A percentile compares a stretch with the other conserved stretches of the same genome.
Evolutionary conservation across 768 basidiomycete species (phyloP).

Genomic region (Hygrophorus russula): DNA sequence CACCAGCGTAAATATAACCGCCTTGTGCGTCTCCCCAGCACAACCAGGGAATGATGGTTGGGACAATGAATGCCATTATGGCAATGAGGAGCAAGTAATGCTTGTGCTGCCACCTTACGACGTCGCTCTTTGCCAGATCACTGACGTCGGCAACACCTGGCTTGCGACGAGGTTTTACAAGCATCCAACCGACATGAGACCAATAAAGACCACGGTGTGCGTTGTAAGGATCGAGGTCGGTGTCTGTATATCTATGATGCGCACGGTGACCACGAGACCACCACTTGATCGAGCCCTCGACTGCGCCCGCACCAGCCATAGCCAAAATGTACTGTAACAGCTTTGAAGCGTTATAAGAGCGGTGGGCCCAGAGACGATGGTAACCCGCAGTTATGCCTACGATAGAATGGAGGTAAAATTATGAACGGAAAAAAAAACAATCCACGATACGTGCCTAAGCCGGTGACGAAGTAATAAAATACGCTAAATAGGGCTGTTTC

Average conservation of each 20-base stretch:
- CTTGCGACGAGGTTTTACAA: slow-evolving; percentile 80
- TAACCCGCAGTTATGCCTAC: slow-evolving; percentile 86
- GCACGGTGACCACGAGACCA: slow-evolving; percentile 98
- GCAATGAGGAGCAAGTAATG: slow-evolving; percentile 57
- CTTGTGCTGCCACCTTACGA: slow-evolving; percentile 83
- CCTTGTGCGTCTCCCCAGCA: slow-evolving; percentile 81
- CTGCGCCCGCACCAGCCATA: slow-evolving; percentile 79
- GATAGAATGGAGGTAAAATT: background rate
- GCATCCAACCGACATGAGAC: slow-evolving; percentile 90
- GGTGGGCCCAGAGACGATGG: slow-evolving; percentile 95
- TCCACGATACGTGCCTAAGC: slow-evolving; percentile 54
- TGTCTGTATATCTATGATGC: slow-evolving; percentile 95
- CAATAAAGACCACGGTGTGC: slow-evolving; percentile 82
- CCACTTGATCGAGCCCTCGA: slow-evolving; percentile 97
- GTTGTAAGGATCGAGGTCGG: slow-evolving; percentile 92
- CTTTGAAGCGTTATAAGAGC: slow-evolving; percentile 84
- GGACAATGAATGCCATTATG: slow-evolving; percentile 46
- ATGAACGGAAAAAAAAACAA: background rate
- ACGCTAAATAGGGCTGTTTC: slow-evolving; percentile 53
- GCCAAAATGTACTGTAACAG: slow-evolving; percentile 83
- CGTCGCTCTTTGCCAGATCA: slow-evolving; percentile 68
- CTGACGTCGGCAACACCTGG: slow-evolving; percentile 87
- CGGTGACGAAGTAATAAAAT: slow-evolving; percentile 34
- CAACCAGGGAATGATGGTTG: slow-evolving; percentile 49
- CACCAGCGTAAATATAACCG: slow-evolving; percentile 68